Base-by-base conservation (phyloP, 2,329 filamentous ascomycete species). In the Sporothrix schenckii region DNA sequence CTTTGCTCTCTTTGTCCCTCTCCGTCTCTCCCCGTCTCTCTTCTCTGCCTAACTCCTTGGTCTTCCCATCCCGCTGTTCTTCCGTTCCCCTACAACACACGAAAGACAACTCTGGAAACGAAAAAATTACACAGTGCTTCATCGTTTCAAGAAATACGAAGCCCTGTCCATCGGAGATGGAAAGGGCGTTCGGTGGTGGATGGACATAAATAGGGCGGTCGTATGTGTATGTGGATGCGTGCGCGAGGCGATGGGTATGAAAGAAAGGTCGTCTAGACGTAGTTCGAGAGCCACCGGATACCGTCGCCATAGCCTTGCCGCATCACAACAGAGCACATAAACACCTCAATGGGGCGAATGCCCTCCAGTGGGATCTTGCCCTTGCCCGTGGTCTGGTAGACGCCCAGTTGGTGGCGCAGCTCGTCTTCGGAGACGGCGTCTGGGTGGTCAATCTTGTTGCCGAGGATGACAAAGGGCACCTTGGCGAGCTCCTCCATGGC, bases 261-360 rank as follows among this genome's bases (percentile, higher is more conserved):
- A 34, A 39, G 30, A 7, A 60, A 27, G 1, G 39, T 21, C 27
- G 21, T 30, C 84, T 91, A 96, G 79, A 96, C 92, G 79, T 96
- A 97, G 86, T 96, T 93, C 70, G 92, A 92, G 82, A 97, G 82
- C 93, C 93, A 97, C 83, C 92, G 89, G 82, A 97, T 94, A 77
- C 87, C 93, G 77, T 97, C 93, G 69, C 92, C 92, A 80, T 97
- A 97, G 75, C 92, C 95, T 86, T 98, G 94, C 81, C 94, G 89
- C 93, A 97, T 97, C 73, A 98, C 94, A 76, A 98, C 94, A 77
- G 92, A 97, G 88, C 94, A 98, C 95, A 99, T 97, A 83, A 98
- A 98, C 74, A 98, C 88, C 87, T 99, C 95, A 78, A 99, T 94
- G 30, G 94, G 93, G 76, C 94, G 87, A 81, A 97, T 97, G 47